phyloP scores from a whole-genome alignment of 148 eudicot species.

The Silene uniflora region DNA sequence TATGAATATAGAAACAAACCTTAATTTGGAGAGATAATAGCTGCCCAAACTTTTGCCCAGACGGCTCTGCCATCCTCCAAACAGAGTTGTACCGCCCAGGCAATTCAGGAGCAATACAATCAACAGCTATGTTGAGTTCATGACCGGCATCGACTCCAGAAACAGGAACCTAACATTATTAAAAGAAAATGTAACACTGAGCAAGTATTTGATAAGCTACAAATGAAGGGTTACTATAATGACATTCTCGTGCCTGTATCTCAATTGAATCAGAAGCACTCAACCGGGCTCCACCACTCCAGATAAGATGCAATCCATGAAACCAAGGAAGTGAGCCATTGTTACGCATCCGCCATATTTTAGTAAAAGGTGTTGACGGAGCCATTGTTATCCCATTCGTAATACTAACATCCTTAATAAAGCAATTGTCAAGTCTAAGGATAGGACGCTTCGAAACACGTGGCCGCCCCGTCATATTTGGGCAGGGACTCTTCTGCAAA shows the following conservation, averaged over 20 bases:
- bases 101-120: constrained; percentile 65
- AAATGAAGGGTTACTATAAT: neutral
- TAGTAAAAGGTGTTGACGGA: constrained; percentile 73
- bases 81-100: constrained; percentile 77
- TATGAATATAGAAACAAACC: constrained; percentile 35
- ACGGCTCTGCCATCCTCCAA: constrained; percentile 76
- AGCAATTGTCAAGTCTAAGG: constrained; percentile 67
- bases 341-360: constrained; percentile 89
- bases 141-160: constrained; percentile 45
- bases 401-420: constrained; percentile 67
- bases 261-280: constrained; percentile 38
- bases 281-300: constrained; percentile 78
- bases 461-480: too few relatives aligned
- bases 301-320: constrained; percentile 50
- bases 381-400: constrained; percentile 82
- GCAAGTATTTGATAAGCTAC: neutral
- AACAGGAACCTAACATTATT: constrained; percentile 37
- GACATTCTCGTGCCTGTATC: constrained; percentile 37
- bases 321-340: constrained; percentile 63
- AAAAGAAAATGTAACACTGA: neutral
- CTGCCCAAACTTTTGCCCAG: constrained; percentile 80
- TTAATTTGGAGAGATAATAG: constrained; percentile 82
- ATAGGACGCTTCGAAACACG: too few relatives aligned
- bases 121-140: constrained; percentile 73
- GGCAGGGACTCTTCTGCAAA: neutral